A percentile compares a stretch with the other conserved stretches of the same genome.
Evolutionary conservation across 805 yeast species (phyloP).

Genomic region (Tetrapisispora taiwanensis): DNA sequence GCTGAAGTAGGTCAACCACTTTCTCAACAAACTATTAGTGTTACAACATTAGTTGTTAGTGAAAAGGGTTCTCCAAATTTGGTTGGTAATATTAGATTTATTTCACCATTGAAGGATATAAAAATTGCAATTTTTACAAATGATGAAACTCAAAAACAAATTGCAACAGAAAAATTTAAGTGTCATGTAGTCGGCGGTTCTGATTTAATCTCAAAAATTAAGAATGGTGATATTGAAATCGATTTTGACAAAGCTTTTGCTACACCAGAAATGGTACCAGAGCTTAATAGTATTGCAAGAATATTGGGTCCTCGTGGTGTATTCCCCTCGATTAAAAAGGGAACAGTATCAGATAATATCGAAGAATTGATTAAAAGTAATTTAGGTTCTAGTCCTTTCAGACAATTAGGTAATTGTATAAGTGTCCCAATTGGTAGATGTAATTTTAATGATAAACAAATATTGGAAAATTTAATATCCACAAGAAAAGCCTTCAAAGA

Average conservation of each 20-base stretch:
- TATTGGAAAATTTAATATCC: slow-evolving; percentile 58
- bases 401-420: slow-evolving; percentile 55
- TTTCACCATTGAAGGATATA: slow-evolving; percentile 59
- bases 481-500: slow-evolving; percentile 53
- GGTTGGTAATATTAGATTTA: slow-evolving; percentile 60
- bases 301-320: slow-evolving; percentile 79
- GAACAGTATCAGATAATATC: slow-evolving; percentile 71
- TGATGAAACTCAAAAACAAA: slow-evolving; percentile 40
- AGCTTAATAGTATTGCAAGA: slow-evolving; percentile 60
- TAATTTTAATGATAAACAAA: slow-evolving; percentile 65
- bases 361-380: slow-evolving; percentile 41
- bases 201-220: slow-evolving; percentile 55
- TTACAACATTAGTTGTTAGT: slow-evolving; percentile 54
- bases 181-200: slow-evolving; percentile 63
- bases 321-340: slow-evolving; percentile 79
- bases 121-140: slow-evolving; percentile 60
- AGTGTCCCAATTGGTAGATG: slow-evolving; percentile 68
- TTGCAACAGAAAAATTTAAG: slow-evolving; percentile 45
- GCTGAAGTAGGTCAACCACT: slow-evolving; percentile 80
- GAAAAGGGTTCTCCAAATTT: slow-evolving; percentile 73
- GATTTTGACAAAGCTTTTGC: slow-evolving; percentile 73
- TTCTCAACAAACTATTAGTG: slow-evolving; percentile 57
- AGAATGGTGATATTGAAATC: slow-evolving; percentile 38
- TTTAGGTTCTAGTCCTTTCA: slow-evolving; percentile 65
- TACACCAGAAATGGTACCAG: slow-evolving; percentile 67